Percentiles rank a stretch among this genome's conserved stretches.
Conservation (phyloP, 345 rosid species). For the Ceriops decandra region DNA sequence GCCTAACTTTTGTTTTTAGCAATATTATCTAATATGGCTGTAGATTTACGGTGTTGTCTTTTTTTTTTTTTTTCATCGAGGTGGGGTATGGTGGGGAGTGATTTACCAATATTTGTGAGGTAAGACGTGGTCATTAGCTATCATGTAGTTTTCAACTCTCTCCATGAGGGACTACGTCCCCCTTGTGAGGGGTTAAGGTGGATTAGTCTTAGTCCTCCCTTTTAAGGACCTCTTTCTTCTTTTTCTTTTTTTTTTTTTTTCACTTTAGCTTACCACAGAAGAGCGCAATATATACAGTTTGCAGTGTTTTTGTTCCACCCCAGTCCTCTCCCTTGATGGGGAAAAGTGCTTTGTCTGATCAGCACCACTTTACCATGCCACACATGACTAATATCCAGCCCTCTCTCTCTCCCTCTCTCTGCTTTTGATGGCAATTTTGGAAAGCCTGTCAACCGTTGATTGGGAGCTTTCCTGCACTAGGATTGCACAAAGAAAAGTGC, state of each 20-base stretch:
- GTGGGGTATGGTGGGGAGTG: slow-evolving; percentile 39
- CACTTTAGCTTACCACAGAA: slow-evolving; percentile 41
- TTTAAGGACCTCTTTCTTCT: slow-evolving; percentile 48
- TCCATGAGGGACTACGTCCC: slow-evolving; percentile 14
- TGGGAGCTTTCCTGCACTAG: slow-evolving; percentile 26
- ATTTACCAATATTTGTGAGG: slow-evolving; percentile 38
- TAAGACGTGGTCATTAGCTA: slow-evolving; percentile 37
- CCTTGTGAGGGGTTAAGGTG: slow-evolving; percentile 41
- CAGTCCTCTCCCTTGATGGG: slow-evolving; percentile 25
- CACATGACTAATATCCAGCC: slow-evolving; percentile 14
- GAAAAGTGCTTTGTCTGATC: slow-evolving; percentile 56
- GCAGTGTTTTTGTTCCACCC: slow-evolving; percentile 11
- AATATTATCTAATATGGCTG: neutral
- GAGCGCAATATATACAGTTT: slow-evolving; percentile 25
- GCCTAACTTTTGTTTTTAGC: slow-evolving; percentile 1
- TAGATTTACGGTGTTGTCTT: slow-evolving; percentile 19
- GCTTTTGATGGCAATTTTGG: slow-evolving; percentile 39
- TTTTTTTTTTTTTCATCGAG: slow-evolving; percentile 1
- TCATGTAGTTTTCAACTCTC: slow-evolving; percentile 50
- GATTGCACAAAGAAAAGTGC: slow-evolving; percentile 14
- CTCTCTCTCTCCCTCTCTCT: slow-evolving; percentile 17
- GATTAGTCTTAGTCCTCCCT: slow-evolving; percentile 42
- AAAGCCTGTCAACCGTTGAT: slow-evolving; percentile 32
- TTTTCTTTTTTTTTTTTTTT: slow-evolving; percentile 9
- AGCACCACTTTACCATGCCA: slow-evolving; percentile 38